Percentiles rank a stretch among this genome's conserved stretches.
These are phyloP conservation scores for Betula pendula DNA, from an alignment of 306 rosid genomes.

Conservation along the genomic window DNA sequence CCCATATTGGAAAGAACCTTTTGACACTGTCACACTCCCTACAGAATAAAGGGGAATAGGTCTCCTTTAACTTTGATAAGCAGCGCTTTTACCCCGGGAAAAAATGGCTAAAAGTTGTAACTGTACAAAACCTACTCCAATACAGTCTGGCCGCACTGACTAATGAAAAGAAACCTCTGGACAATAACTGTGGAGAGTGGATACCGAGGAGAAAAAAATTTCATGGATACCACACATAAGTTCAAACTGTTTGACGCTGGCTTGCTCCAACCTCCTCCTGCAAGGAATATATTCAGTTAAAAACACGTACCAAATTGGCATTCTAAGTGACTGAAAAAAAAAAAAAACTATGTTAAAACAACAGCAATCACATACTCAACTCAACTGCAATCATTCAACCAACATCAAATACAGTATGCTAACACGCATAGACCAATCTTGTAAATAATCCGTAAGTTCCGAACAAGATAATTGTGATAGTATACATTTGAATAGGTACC, in stretches of 20 bases:
- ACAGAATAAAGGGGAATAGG: constrained; percentile 22
- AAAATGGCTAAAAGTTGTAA: constrained; percentile 29
- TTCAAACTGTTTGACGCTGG: constrained; percentile 42
- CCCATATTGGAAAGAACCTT: constrained; percentile 3
- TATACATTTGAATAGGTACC: not conserved
- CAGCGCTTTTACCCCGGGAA: constrained; percentile 37
- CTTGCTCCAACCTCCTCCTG: constrained; percentile 62
- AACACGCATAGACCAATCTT: not conserved
- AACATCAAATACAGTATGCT: not conserved
- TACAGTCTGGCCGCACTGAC: constrained; percentile 23
- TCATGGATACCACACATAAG: constrained; percentile 12
- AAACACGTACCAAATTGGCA: constrained; percentile 18
- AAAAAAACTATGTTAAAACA: not conserved
- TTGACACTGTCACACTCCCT: constrained; percentile 25
- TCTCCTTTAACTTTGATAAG: constrained; percentile 27
- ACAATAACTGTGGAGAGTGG: constrained; percentile 25
- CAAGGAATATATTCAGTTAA: constrained; percentile 33
- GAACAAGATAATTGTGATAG: not conserved
- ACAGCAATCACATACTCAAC: not conserved
- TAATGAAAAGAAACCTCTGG: constrained; percentile 29
- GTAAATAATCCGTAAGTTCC: not conserved
- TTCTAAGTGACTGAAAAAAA: constrained; percentile 1
- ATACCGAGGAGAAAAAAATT: constrained; percentile 13
- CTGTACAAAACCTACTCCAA: constrained; percentile 43
- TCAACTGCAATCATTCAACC: not conserved